These are phyloP conservation scores for Penicillium sp. DNA, from an alignment of 2,329 filamentous ascomycete species.

Conservation along the genomic window DNA sequence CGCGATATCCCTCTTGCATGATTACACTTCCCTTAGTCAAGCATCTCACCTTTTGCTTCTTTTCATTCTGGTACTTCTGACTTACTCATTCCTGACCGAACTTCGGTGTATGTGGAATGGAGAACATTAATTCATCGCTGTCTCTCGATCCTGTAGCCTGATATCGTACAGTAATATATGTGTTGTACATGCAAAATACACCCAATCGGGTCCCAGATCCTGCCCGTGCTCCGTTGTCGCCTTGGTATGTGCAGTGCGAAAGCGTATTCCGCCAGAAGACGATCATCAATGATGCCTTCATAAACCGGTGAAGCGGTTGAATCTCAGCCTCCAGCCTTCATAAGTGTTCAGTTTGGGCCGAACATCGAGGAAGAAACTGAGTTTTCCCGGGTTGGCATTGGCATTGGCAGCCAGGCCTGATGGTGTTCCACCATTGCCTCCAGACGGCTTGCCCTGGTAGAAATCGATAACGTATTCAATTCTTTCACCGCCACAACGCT, in stretches of 20 bases:
- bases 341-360: conserved; percentile 56
- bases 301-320: conserved; percentile 41
- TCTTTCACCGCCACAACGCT: conserved; percentile 65
- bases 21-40: conserved; percentile 7
- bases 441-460: conserved; percentile 61
- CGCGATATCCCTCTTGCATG: conserved; percentile 30
- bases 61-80: conserved; percentile 8
- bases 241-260: conserved; percentile 17
- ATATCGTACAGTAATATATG: conserved; percentile 29
- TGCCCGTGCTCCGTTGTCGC: conserved; percentile 23
- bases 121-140: conserved; percentile 19
- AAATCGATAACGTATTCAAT: conserved; percentile 98
- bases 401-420: conserved; percentile 26
- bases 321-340: conserved; percentile 53
- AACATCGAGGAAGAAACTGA: conserved; percentile 59
- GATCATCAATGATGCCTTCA: conserved; percentile 16
- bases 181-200: conserved; percentile 32
- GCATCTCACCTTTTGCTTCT: conserved; percentile 8
- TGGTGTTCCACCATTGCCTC: conserved; percentile 19
- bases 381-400: conserved; percentile 32
- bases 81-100: not conserved
- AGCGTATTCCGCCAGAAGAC: not conserved
- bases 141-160: conserved; percentile 14
- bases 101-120: conserved; percentile 17
- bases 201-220: conserved; percentile 15